Percentiles rank a stretch among this genome's conserved stretches.
Evolutionary conservation across 2,329 filamentous ascomycete genomes (phyloP).

Genomic region (Clarireedia paspali): DNA sequence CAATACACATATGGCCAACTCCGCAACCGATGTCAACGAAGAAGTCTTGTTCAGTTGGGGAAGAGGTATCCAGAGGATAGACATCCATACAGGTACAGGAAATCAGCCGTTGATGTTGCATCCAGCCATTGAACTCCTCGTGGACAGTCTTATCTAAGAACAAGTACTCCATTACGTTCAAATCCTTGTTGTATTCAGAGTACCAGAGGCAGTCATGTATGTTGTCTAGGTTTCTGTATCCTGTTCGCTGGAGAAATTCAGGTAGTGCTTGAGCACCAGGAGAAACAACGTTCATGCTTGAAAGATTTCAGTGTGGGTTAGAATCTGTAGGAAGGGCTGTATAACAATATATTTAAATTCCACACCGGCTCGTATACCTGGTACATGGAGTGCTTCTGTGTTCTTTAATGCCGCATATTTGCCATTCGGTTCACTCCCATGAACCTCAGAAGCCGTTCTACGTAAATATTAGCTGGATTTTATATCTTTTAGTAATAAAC

Average conservation of each 20-base stretch:
- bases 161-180: not conserved
- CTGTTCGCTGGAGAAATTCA: not conserved
- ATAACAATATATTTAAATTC: not conserved
- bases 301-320: no score
- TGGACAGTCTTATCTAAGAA: not conserved
- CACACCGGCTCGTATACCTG: not conserved
- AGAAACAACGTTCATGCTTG: not conserved
- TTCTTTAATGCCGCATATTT: not conserved
- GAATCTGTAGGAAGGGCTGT: no score
- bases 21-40: slow-evolving; percentile 36
- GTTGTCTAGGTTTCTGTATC: not conserved
- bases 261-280: not conserved
- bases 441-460: not conserved
- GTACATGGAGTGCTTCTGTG: not conserved
- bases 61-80: not conserved
- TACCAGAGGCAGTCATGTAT: not conserved
- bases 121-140: not conserved
- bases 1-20: slow-evolving; percentile 31
- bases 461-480: not conserved
- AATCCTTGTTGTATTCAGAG: not conserved
- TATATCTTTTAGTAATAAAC: not conserved
- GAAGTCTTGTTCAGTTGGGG: slow-evolving; percentile 9
- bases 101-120: not conserved
- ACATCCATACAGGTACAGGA: not conserved
- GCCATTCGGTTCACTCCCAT: not conserved